Percentiles rank a stretch among this genome's conserved stretches.
Conservation (phyloP, 352 stramenopile species). For the Chrysophaeum taylorii region DNA sequence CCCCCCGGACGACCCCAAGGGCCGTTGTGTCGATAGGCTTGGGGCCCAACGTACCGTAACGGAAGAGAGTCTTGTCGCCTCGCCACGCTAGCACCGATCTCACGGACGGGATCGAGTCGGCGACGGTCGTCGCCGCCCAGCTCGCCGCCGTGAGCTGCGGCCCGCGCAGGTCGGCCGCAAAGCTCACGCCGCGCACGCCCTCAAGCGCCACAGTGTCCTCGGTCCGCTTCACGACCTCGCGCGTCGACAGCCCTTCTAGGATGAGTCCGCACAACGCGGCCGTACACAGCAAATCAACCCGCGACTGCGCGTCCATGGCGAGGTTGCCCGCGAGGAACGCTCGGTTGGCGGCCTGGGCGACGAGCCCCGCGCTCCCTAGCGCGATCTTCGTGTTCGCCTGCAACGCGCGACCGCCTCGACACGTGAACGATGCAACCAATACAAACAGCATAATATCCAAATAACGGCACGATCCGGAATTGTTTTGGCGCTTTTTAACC, state of each 20-base stretch:
- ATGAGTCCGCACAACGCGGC: not conserved
- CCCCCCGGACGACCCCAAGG: not conserved
- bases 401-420: too few relatives aligned
- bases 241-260: not conserved
- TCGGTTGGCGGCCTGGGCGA: not conserved
- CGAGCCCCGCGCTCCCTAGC: not conserved
- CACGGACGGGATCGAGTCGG: not conserved
- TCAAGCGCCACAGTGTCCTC: not conserved
- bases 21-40: too few relatives aligned
- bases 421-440: too few relatives aligned
- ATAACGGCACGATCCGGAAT: too few relatives aligned
- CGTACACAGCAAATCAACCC: not conserved
- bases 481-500: too few relatives aligned
- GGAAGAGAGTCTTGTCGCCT: not conserved
- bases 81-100: not conserved
- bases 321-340: not conserved
- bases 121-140: not conserved
- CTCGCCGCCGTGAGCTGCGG: not conserved
- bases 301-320: not conserved
- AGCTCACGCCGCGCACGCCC: not conserved
- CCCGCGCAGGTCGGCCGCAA: not conserved
- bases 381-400: not conserved
- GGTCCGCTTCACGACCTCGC: not conserved
- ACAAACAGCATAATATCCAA: too few relatives aligned
- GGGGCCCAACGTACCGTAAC: not conserved